Percentiles rank a stretch among this genome's conserved stretches.
Evolutionary conservation across 2,329 filamentous ascomycete genomes (phyloP).

Genomic region (Alternaria gansuensis): DNA sequence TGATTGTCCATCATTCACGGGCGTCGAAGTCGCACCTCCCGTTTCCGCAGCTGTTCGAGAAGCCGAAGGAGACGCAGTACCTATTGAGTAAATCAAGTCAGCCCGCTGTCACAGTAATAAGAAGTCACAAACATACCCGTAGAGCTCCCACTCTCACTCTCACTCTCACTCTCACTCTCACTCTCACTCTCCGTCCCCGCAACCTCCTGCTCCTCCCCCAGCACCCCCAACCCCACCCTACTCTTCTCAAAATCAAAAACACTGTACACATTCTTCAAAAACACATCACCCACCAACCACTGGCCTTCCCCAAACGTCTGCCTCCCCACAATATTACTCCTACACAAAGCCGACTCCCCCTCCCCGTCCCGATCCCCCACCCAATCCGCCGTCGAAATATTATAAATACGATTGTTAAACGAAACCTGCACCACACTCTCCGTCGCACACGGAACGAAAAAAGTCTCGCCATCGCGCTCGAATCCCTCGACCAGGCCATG

Average conservation of each 20-base stretch:
- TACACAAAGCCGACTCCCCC: conserved; percentile 52
- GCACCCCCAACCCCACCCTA: conserved; percentile 64
- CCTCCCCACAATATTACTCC: conserved; percentile 78
- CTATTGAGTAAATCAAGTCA: not conserved
- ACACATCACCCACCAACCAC: conserved; percentile 87
- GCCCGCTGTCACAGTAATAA: not conserved
- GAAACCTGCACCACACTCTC: conserved; percentile 67
- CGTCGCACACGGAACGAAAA: conserved; percentile 76
- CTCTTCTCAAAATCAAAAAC: conserved; percentile 80
- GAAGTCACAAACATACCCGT: conserved; percentile 16
- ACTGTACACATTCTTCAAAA: conserved; percentile 88
- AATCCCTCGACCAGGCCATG: conserved; percentile 74
- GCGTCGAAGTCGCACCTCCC: conserved; percentile 3
- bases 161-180: not conserved
- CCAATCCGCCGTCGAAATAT: conserved; percentile 76
- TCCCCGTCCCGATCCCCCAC: conserved; percentile 60
- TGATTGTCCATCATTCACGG: conserved; percentile 5
- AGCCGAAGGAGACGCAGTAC: conserved; percentile 9
- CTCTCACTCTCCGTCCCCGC: conserved; percentile 3
- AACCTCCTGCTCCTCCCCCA: conserved; percentile 21
- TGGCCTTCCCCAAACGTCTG: conserved; percentile 68
- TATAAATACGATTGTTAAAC: conserved; percentile 74
- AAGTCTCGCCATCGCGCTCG: conserved; percentile 67
- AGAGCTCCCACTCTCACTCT: conserved; percentile 2
- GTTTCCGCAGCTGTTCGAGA: not conserved